Evolutionary conservation across 176 grass and related monocot genomes (phyloP), one percentile per base, ranked within the genome.

Genomic region (Panicum miliaceum): DNA sequence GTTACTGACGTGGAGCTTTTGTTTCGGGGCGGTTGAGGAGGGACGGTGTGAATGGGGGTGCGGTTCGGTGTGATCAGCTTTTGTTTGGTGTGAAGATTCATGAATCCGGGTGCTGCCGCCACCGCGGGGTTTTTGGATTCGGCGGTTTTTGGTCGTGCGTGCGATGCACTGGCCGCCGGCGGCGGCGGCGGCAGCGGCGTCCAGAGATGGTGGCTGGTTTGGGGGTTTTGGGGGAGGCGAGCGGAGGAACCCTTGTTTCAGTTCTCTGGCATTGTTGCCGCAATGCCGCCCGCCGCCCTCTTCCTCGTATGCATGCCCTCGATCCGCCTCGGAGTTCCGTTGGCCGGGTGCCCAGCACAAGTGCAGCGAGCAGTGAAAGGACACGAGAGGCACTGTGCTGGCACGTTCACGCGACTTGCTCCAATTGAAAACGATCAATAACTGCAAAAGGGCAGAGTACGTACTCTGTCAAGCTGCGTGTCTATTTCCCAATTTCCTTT

Each of bases 1-100:
- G 41, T 36, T 45, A 26, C 3, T 80, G 76, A 56, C 23, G 68
- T 80, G 67, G 68, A 64, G 36, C 1, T 43, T 86, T 73, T 86
- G 57, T 52, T 71, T 7, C 4, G 5, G 41, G 19, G 32, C 1
- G 40, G 62, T 42, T 42, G 7, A 0, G 4, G 4, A 1, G 2
- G 2, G 4, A 4, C 12, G 23, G 51, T 15, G 38, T 48, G 63
- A 37, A 4, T 47, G 14, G 10, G 0, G 16, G 29, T 22, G 67
- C 6, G 10, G 51, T 71, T 50, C 6, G 16, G 59, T n/a, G 14
- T 10, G 14, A 26, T 19, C 40, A n/a, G 58, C n/a, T n/a, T n/a
- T n/a, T 25, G 59, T 75, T 65, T 64, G 58, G 37, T 75, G 58
- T 8, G 32, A 75, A 19, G 20, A 19, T 27, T 61, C 46, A 37